Evolutionary conservation across 2,329 filamentous ascomycete genomes (phyloP).

Genomic region (Sporothrix globosa): DNA sequence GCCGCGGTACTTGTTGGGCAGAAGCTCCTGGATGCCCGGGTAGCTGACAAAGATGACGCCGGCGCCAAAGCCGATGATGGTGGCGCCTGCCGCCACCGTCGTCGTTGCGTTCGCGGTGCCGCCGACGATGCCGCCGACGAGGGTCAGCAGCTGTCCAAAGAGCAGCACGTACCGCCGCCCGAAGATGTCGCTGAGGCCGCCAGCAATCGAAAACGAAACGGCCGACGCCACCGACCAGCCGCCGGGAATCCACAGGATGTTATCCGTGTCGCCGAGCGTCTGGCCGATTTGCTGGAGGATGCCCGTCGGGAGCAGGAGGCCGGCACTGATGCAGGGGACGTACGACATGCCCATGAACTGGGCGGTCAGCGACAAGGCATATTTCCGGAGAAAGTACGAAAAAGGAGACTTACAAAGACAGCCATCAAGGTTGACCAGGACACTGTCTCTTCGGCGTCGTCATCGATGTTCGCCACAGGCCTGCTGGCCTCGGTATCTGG

Average conservation of each 20-base stretch:
- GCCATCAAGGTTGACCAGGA: constrained; percentile 2
- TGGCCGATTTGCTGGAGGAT: constrained; percentile 39
- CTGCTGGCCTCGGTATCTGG: background rate
- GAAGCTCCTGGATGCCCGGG: constrained; percentile 43
- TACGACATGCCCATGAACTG: constrained; percentile 32
- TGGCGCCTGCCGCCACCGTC: constrained; percentile 38
- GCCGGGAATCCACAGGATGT: constrained; percentile 38
- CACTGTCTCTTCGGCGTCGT: background rate
- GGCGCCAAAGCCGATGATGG: constrained; percentile 43
- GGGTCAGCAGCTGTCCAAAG: background rate
- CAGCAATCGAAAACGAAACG: constrained; percentile 37
- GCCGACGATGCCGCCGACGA: background rate
- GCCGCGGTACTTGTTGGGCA: constrained; percentile 44
- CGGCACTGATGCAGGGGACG: constrained; percentile 31
- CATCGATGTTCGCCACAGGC: background rate
- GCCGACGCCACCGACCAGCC: constrained; percentile 36
- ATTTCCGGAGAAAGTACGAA: background rate
- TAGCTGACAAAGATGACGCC: constrained; percentile 44
- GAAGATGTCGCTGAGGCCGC: constrained; percentile 38
- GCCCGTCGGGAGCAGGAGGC: constrained; percentile 37
- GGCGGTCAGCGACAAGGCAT: background rate
- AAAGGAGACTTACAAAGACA: background rate
- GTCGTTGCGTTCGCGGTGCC: background rate
- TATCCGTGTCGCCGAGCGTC: constrained; percentile 35
- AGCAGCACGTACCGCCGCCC: constrained; percentile 34